A percentile compares a stretch with the other conserved stretches of the same genome.
phyloP scores from a whole-genome alignment of 805 yeast species.

The Starmerella davenportii region DNA sequence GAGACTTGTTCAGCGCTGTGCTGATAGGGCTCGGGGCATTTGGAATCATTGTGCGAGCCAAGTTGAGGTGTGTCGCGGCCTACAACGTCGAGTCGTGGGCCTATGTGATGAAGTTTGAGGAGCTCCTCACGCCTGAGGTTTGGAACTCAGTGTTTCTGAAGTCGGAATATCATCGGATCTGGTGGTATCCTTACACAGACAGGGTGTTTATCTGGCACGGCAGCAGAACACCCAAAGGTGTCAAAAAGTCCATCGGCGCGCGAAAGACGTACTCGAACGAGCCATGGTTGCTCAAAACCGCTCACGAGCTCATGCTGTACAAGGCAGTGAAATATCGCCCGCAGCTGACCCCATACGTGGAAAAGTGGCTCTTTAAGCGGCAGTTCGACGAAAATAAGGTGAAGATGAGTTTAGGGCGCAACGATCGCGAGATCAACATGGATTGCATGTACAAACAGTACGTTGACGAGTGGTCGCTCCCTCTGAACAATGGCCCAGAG shows the following conservation, averaged over 20 bases:
- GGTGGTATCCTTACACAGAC: slow-evolving; percentile 94
- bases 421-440: slow-evolving; percentile 82
- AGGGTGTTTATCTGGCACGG: slow-evolving; percentile 88
- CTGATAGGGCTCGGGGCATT: slow-evolving; percentile 74
- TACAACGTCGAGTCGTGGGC: slow-evolving; percentile 66
- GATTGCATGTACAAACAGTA: slow-evolving; percentile 88
- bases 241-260: neutral
- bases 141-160: slow-evolving; percentile 77
- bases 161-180: slow-evolving; percentile 72
- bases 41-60: slow-evolving; percentile 74
- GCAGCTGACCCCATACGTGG: slow-evolving; percentile 65
- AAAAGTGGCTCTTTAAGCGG: slow-evolving; percentile 63
- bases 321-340: slow-evolving; percentile 57
- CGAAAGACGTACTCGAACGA: neutral
- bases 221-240: slow-evolving; percentile 33
- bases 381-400: slow-evolving; percentile 43
- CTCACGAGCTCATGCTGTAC: slow-evolving; percentile 63
- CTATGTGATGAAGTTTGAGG: slow-evolving; percentile 63
- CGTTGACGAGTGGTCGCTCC: slow-evolving; percentile 94
- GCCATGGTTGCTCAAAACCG: slow-evolving; percentile 60
- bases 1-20: slow-evolving; percentile 61
- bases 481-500: slow-evolving; percentile 58
- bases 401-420: slow-evolving; percentile 44
- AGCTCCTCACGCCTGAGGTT: slow-evolving; percentile 34
- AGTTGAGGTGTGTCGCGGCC: slow-evolving; percentile 66